A percentile compares a stretch with the other conserved stretches of the same genome.
phyloP scores from a whole-genome alignment of 225 moss, liverwort and hornwort genomes.

The Physcomitrium patens region DNA sequence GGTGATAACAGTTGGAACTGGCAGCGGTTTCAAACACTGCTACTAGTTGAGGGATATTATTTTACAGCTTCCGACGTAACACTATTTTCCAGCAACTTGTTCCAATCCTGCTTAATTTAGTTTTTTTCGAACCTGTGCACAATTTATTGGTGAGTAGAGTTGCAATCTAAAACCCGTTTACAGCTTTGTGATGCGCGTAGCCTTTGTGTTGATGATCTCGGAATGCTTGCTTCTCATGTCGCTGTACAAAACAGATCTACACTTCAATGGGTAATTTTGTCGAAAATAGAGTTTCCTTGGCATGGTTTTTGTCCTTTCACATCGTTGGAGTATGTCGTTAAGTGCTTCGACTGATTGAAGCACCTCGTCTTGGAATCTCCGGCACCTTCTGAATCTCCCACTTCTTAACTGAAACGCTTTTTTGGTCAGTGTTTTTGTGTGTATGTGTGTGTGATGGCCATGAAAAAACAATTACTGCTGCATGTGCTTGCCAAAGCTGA shows the following conservation, averaged over 20 bases:
- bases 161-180: background rate
- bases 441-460: background rate
- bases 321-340: background rate
- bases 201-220: background rate
- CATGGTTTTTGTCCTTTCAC: background rate
- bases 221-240: background rate
- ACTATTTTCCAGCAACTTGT: too few species aligned
- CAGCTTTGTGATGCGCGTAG: too few species aligned
- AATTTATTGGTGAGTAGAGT: background rate
- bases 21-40: too few species aligned
- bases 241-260: background rate
- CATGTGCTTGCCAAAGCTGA: background rate
- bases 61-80: too few species aligned
- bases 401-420: constrained; percentile 1
- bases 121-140: constrained; percentile 16
- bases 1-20: too few species aligned
- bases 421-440: background rate
- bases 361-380: background rate
- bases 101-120: background rate
- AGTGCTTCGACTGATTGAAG: background rate
- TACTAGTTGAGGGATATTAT: too few species aligned
- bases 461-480: background rate
- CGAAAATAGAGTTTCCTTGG: background rate
- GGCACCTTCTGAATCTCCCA: background rate
- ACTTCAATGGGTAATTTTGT: background rate